Percentiles rank a stretch among this genome's conserved stretches.
Conservation (phyloP, 1,284 basidiomycete genomes). For the Rhodotorula sp. region DNA sequence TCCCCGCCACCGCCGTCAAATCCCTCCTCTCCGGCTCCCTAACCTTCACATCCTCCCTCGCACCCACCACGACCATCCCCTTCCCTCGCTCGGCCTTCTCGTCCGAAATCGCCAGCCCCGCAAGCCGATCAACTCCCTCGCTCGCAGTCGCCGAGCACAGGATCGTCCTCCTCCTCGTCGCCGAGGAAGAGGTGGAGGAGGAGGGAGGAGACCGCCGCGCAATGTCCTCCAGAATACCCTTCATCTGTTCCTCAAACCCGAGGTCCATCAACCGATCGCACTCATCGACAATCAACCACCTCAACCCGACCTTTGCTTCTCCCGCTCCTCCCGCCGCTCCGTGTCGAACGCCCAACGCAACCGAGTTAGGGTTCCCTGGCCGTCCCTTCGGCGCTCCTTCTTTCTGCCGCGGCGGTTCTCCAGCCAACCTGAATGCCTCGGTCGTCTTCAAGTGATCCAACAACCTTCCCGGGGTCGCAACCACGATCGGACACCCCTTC, state of each 20-base stretch:
- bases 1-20: slow-evolving; percentile 9
- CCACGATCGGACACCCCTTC: slow-evolving; percentile 70
- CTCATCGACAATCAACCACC: slow-evolving; percentile 96
- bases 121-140: slow-evolving; percentile 90
- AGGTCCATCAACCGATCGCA: slow-evolving; percentile 82
- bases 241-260: slow-evolving; percentile 54
- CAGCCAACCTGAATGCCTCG: slow-evolving; percentile 47
- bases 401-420: slow-evolving; percentile 30
- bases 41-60: slow-evolving; percentile 11
- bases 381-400: neutral
- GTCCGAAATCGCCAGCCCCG: slow-evolving; percentile 57
- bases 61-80: slow-evolving; percentile 12
- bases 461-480: slow-evolving; percentile 67
- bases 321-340: neutral
- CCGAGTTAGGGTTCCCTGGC: slow-evolving; percentile 15
- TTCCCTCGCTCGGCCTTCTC: neutral
- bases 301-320: slow-evolving; percentile 47
- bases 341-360: slow-evolving; percentile 6
- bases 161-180: slow-evolving; percentile 61
- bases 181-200: neutral
- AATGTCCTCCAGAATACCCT: slow-evolving; percentile 79
- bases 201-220: slow-evolving; percentile 53
- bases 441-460: slow-evolving; percentile 80
- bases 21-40: slow-evolving; percentile 20
- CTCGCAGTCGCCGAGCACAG: slow-evolving; percentile 96